Conservation (phyloP, 257 asterid genomes). For the Plantago major region DNA sequence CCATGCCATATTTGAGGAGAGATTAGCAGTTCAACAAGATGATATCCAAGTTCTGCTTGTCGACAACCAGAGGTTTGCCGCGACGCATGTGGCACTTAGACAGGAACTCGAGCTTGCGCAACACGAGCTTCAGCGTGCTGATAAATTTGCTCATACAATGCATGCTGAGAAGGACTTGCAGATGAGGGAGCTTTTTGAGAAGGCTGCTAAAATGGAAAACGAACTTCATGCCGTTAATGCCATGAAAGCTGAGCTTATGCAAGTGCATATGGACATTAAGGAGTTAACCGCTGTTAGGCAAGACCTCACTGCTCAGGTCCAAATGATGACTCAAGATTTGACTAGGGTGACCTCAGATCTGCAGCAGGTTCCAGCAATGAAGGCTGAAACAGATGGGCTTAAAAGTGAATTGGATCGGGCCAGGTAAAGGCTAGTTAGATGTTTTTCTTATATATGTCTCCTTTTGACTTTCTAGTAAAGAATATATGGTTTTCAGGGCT, state of each 20-base stretch:
- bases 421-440: conserved; percentile 38
- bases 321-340: conserved; percentile 85
- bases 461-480: not conserved
- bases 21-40: conserved; percentile 71
- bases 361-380: conserved; percentile 75
- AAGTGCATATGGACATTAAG: conserved; percentile 69
- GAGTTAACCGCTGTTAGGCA: conserved; percentile 72
- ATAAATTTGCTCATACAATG: conserved; percentile 63
- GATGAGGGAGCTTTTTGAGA: conserved; percentile 70
- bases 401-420: conserved; percentile 72
- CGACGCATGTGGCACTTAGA: conserved; percentile 89
- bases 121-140: conserved; percentile 72
- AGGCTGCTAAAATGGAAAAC: conserved; percentile 69
- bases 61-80: conserved; percentile 92
- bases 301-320: conserved; percentile 68
- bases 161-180: conserved; percentile 67
- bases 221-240: conserved; percentile 67
- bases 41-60: conserved; percentile 74
- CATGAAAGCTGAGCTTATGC: conserved; percentile 81
- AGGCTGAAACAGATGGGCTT: conserved; percentile 66
- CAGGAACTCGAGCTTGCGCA: conserved; percentile 83
- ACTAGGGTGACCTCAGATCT: conserved; percentile 69
- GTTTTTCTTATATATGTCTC: conserved; percentile 6
- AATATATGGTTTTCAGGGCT: conserved; percentile 45
- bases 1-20: conserved; percentile 67